Evolutionary conservation across 1,284 basidiomycete species (phyloP).

Genomic region (Tilletia walkeri): DNA sequence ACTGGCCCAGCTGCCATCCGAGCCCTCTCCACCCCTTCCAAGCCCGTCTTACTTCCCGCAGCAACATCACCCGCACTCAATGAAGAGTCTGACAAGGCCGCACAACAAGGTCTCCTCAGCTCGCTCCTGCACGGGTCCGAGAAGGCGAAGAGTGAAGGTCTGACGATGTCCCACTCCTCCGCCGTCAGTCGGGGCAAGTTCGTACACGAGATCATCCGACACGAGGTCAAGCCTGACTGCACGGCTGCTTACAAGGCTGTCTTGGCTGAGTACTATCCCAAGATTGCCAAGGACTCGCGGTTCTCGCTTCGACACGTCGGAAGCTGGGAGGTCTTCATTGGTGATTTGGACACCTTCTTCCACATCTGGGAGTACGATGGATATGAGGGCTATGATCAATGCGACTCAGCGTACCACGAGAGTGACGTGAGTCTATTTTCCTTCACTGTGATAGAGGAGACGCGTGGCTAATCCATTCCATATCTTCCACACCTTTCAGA

Average conservation of each 20-base stretch:
- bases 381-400: constrained; percentile 48
- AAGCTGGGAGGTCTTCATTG: constrained; percentile 49
- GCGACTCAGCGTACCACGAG: constrained; percentile 26
- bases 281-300: constrained; percentile 32
- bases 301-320: constrained; percentile 34
- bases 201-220: constrained; percentile 51
- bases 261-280: constrained; percentile 39
- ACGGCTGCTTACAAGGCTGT: constrained; percentile 41
- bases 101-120: constrained; percentile 8
- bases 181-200: constrained; percentile 45
- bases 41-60: neutral
- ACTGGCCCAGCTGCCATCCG: neutral
- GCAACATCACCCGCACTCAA: neutral
- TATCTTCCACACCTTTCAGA: neutral
- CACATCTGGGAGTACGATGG: constrained; percentile 53
- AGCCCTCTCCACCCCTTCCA: constrained; percentile 6
- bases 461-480: no score
- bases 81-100: neutral
- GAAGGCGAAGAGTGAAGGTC: constrained; percentile 12
- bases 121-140: constrained; percentile 18
- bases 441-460: no score
- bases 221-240: constrained; percentile 41
- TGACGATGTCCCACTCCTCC: constrained; percentile 26
- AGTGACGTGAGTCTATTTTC: constrained; percentile 22
- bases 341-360: constrained; percentile 53